Evolutionary conservation across 495 filamentous ascomycete species (phyloP).

Genomic region (Penicillium flavigenum): DNA sequence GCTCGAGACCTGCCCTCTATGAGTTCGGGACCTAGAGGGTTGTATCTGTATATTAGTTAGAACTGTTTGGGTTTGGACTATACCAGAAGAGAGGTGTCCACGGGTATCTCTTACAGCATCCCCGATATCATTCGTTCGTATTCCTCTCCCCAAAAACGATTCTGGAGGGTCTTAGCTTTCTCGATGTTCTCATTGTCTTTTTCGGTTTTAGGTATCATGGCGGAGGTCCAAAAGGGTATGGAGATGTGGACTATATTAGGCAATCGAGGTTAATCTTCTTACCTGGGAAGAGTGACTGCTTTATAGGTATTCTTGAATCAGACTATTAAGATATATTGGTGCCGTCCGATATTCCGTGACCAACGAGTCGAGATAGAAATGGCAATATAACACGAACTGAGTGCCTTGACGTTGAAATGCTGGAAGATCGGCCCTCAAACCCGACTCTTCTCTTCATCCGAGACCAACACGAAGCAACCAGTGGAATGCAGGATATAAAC

Average conservation of each 20-base stretch:
- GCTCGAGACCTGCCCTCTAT: constrained; percentile 14
- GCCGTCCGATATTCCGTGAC: neutral
- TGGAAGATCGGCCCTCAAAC: neutral
- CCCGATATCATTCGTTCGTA: constrained; percentile 4
- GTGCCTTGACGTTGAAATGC: neutral
- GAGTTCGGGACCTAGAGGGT: constrained; percentile 6
- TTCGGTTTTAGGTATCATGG: neutral
- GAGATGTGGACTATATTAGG: neutral
- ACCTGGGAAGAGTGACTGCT: neutral
- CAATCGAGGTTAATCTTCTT: neutral
- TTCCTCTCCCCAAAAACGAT: neutral
- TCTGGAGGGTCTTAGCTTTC: neutral
- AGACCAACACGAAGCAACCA: neutral
- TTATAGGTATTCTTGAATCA: neutral
- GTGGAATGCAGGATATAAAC: neutral
- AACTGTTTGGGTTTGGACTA: neutral
- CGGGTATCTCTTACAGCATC: too few species aligned
- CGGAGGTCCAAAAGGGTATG: neutral
- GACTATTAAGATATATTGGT: neutral
- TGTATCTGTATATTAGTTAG: constrained; percentile 4
- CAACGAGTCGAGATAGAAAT: neutral
- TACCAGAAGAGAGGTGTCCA: too few species aligned
- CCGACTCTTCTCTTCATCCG: neutral
- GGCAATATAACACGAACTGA: neutral
- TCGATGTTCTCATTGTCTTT: neutral